Base-by-base conservation (phyloP, 805 yeast genomes). In the Ogataea saltuana region DNA sequence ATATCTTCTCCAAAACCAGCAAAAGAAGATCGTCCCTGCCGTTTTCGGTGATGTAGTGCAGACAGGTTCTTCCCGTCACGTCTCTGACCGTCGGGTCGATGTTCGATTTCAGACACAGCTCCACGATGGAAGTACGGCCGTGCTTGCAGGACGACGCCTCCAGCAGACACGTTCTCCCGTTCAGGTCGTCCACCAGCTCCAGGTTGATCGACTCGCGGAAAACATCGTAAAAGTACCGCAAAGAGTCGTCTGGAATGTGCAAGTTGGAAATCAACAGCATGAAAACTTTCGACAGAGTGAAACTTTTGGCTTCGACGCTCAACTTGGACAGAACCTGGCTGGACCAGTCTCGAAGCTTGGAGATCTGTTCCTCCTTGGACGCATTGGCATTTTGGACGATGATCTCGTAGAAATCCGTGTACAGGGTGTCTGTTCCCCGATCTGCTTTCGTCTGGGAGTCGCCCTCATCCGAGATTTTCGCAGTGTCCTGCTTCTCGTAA, bases 31-130 rank as follows among this genome's bases (percentile, higher is more conserved):
- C 76, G 25, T 64, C 55, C 47, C 77, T 69, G 0, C 82, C 83
- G 39, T 69, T 55, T 46, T 78, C 83, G 3, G 95, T 76, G 4
- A 96, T 95, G 60, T 89, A 88, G 63, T 91, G 98, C 13, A 93
- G 67, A 17, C 97, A 90, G 1, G 84, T 81, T 50, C 91, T 75
- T 3, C 95, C 95, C 51, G 80, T 78, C 36, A 76, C 71, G 61
- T 86, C 95, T 55, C 73, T 76, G 12, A 66, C 59, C 5, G 61
- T 52, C 6, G 63, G 55, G 44, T 61, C 61, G 11, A 57, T 45
- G 29, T 49, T 51, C 19, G 54, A 38, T 8, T 50, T 38, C 9
- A 65, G 46, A 28, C 62, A 60, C 34, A 63, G 47, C 29, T 54
- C 42, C 8, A 65, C 51, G 6, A 61, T 50, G 26, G 53, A 50